Evolutionary conservation across 1,284 basidiomycete genomes (phyloP).

Genomic region (Lentinus polychrous): DNA sequence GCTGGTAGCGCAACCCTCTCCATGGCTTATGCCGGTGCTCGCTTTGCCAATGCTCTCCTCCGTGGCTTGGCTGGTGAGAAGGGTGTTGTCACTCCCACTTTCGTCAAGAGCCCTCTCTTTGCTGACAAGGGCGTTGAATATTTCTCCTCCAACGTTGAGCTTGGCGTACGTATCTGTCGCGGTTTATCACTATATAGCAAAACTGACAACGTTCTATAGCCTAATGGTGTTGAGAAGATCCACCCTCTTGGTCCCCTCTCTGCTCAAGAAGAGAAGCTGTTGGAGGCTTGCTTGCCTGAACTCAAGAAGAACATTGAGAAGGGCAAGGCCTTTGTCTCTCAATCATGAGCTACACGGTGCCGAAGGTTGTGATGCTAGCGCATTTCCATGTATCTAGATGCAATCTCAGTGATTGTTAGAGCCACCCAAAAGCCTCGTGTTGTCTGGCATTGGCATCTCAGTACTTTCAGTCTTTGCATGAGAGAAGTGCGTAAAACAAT

Average conservation of each 20-base stretch:
- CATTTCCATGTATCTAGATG: too few species aligned
- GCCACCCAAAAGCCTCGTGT: too few species aligned
- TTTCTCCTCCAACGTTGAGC: conserved; percentile 88
- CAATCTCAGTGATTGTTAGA: too few species aligned
- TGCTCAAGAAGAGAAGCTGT: conserved; percentile 77
- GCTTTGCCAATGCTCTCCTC: conserved; percentile 80
- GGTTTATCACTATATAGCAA: not conserved
- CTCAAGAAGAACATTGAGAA: conserved; percentile 97
- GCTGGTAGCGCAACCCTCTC: conserved; percentile 83
- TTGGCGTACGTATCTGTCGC: conserved; percentile 59
- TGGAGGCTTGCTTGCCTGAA: conserved; percentile 86
- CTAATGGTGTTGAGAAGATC: conserved; percentile 88
- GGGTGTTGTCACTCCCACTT: conserved; percentile 79
- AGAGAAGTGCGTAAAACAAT: not conserved
- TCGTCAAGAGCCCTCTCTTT: conserved; percentile 82
- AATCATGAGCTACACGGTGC: conserved; percentile 11
- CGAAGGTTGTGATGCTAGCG: too few species aligned
- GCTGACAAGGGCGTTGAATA: conserved; percentile 81
- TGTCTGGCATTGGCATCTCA: too few species aligned
- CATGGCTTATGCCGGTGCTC: conserved; percentile 90
- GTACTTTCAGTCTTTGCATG: too few species aligned
- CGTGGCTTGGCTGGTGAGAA: conserved; percentile 85
- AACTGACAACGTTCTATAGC: conserved; percentile 31
- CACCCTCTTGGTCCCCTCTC: conserved; percentile 73
- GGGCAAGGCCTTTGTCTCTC: conserved; percentile 73